phyloP scores from a whole-genome alignment of 768 basidiomycete species.

The Boletellus sp. region DNA sequence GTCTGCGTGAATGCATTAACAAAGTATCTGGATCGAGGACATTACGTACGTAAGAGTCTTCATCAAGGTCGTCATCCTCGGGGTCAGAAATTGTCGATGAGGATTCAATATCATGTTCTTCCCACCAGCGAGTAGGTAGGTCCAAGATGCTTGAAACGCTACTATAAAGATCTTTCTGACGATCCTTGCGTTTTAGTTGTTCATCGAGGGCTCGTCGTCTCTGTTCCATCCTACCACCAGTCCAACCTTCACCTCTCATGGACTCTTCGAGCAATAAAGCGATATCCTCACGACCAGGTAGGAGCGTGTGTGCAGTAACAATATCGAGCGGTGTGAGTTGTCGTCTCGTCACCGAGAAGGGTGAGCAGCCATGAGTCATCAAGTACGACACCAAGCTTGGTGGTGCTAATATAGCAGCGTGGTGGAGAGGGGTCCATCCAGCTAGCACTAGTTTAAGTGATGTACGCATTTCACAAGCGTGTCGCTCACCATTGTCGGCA shows the following conservation, averaged over 20 bases:
- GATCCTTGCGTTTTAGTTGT: conserved; percentile 49
- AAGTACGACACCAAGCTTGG: conserved; percentile 90
- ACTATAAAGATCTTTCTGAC: conserved; percentile 54
- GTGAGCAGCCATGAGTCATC: conserved; percentile 88
- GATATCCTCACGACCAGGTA: conserved; percentile 82
- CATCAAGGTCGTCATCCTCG: conserved; percentile 49
- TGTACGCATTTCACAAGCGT: background rate
- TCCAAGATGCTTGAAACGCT: conserved; percentile 55
- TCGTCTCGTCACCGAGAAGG: conserved; percentile 69
- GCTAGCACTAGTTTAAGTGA: conserved; percentile 41
- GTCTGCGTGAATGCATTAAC: conserved; percentile 44
- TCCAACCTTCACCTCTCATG: conserved; percentile 84
- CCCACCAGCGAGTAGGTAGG: conserved; percentile 66
- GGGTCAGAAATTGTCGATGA: conserved; percentile 44
- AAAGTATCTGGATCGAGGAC: background rate
- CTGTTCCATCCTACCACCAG: conserved; percentile 70
- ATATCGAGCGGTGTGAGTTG: conserved; percentile 88
- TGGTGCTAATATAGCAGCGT: conserved; percentile 84
- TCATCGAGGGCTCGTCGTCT: conserved; percentile 58
- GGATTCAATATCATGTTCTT: conserved; percentile 41
- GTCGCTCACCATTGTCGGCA: conserved; percentile 58
- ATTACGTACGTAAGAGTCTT: conserved; percentile 45
- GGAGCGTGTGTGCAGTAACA: conserved; percentile 74
- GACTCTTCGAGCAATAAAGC: conserved; percentile 85
- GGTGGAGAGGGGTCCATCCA: conserved; percentile 94